Conservation (phyloP, 805 yeast species). For the Lipomyces oligophaga region DNA sequence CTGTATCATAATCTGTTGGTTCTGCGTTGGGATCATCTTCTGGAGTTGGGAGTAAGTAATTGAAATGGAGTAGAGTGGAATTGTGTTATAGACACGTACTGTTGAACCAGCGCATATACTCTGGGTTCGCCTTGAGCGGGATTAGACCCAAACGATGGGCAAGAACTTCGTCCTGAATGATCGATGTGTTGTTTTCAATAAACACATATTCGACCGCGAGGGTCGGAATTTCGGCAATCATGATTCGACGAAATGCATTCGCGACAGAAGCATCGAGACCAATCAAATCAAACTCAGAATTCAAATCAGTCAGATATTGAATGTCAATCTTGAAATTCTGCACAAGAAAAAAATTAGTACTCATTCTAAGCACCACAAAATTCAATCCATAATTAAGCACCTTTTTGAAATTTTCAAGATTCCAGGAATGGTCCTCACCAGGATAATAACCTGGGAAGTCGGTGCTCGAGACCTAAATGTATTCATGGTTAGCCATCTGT, state of each 20-base stretch:
- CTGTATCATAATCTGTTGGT: conserved; percentile 83
- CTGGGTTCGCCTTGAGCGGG: conserved; percentile 90
- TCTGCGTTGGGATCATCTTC: conserved; percentile 35
- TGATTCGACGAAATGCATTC: conserved; percentile 93
- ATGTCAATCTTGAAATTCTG: conserved; percentile 58
- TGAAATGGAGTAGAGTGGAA: background rate
- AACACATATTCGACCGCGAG: conserved; percentile 92
- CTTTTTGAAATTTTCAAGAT: conserved; percentile 70
- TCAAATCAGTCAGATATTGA: conserved; percentile 53
- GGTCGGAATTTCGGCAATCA: conserved; percentile 94
- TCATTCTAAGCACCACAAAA: background rate
- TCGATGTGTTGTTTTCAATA: conserved; percentile 90
- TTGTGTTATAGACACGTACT: conserved; percentile 20
- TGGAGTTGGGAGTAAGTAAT: conserved; percentile 23
- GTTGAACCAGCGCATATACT: conserved; percentile 79
- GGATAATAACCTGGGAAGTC: conserved; percentile 87
- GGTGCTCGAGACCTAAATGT: conserved; percentile 56
- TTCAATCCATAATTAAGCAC: too few species aligned
- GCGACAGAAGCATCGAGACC: conserved; percentile 89
- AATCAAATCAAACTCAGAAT: conserved; percentile 80
- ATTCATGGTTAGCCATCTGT: background rate
- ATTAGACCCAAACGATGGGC: conserved; percentile 93
- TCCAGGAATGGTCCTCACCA: conserved; percentile 71
- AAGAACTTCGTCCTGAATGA: conserved; percentile 93
- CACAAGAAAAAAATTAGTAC: background rate